phyloP scores from a whole-genome alignment of 2,329 filamentous ascomycete genomes.

The Nigrospora sphaerica region DNA sequence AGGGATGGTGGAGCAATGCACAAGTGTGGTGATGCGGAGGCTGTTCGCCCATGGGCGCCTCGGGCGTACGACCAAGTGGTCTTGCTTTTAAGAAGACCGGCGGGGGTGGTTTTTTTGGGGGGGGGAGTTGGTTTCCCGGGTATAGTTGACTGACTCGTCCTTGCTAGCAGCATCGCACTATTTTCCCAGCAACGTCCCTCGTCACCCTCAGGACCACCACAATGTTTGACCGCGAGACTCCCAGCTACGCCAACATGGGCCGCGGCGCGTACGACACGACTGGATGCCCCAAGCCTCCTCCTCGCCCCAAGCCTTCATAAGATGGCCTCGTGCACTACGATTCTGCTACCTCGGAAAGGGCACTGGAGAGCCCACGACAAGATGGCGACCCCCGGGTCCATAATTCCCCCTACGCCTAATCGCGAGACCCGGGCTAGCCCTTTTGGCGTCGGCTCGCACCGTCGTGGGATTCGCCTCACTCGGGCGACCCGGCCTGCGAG shows the following conservation, averaged over 20 bases:
- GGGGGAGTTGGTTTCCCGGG: no score
- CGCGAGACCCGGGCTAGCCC: not conserved
- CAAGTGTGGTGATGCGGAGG: no score
- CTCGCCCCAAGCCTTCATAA: conserved; percentile 24
- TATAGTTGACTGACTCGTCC: not conserved
- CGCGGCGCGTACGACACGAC: conserved; percentile 27
- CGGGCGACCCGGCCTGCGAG: no score
- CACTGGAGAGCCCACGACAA: not conserved
- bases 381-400: not conserved
- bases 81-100: no score
- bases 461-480: no score
- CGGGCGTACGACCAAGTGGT: no score
- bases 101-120: no score
- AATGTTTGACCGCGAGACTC: conserved; percentile 21
- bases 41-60: no score
- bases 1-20: no score
- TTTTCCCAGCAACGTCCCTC: conserved; percentile 1
- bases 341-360: conserved; percentile 1
- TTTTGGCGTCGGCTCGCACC: not conserved
- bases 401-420: not conserved
- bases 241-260: conserved; percentile 24
- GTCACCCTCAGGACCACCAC: conserved; percentile 4
- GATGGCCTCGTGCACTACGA: not conserved
- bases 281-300: conserved; percentile 25
- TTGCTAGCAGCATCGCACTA: not conserved